Conservation (phyloP, 768 basidiomycete species). For the Filobasidium wieringae region DNA sequence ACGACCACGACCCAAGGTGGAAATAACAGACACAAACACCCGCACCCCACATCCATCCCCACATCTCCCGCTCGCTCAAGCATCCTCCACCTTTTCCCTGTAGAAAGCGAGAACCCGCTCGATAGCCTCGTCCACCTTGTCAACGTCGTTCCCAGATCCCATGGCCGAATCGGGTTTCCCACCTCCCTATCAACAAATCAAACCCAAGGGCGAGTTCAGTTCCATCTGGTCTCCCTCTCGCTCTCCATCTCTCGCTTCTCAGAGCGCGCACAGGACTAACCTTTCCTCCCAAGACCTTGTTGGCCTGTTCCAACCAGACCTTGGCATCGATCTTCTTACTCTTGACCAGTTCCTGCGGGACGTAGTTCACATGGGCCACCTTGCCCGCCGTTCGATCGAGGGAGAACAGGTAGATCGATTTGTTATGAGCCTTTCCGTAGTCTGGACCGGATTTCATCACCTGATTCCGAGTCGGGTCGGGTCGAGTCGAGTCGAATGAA, state of each 20-base stretch:
- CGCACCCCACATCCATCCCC: no score
- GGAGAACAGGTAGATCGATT: constrained; percentile 81
- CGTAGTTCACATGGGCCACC: constrained; percentile 76
- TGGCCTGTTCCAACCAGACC: constrained; percentile 70
- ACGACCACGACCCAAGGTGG: no score
- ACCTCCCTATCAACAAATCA: constrained; percentile 53
- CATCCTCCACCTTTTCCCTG: constrained; percentile 21
- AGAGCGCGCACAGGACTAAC: constrained; percentile 41
- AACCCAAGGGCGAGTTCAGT: no score
- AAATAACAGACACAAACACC: no score
- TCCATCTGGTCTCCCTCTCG: not conserved
- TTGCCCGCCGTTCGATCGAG: constrained; percentile 57
- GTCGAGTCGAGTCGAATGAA: no score
- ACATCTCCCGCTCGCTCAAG: no score
- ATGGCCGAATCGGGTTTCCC: constrained; percentile 88
- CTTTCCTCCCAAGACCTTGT: constrained; percentile 79
- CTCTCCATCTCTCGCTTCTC: not conserved
- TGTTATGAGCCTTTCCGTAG: constrained; percentile 67
- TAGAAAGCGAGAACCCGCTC: constrained; percentile 44
- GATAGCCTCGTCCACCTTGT: constrained; percentile 58
- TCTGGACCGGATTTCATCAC: constrained; percentile 61
- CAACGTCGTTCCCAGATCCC: constrained; percentile 63
- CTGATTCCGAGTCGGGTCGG: constrained; percentile 38
- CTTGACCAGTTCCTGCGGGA: constrained; percentile 52
- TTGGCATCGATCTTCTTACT: constrained; percentile 62